These are phyloP conservation scores for Bryoglossum gracile DNA, from an alignment of 495 filamentous ascomycete species.

Conservation along the genomic window DNA sequence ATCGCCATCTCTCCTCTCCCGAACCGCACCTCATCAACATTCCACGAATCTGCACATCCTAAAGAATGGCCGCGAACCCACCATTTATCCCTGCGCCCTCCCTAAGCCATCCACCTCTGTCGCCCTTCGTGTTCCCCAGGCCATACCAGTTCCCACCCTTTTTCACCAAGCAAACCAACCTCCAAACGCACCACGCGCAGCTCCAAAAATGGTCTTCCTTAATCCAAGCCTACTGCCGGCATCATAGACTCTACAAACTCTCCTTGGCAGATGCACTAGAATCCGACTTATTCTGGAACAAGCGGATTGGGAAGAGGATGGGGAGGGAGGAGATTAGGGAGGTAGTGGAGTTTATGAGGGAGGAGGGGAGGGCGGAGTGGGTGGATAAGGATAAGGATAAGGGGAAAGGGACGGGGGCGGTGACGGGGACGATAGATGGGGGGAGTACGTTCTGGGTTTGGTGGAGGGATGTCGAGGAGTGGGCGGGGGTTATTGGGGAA, in stretches of 20 bases:
- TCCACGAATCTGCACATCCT: constrained; percentile 11
- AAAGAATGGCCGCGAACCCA: background rate
- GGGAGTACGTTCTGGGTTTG: constrained; percentile 41
- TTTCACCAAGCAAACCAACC: constrained; percentile 76
- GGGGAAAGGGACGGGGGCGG: constrained; percentile 8
- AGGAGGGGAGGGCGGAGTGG: constrained; percentile 65
- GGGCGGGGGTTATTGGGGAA: constrained; percentile 54
- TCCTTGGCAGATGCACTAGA: constrained; percentile 53
- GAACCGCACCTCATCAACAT: background rate
- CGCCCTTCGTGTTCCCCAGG: constrained; percentile 54
- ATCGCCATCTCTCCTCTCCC: background rate
- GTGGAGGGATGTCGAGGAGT: constrained; percentile 68
- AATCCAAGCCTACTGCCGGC: constrained; percentile 74
- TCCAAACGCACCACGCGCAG: constrained; percentile 65
- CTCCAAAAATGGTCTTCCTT: constrained; percentile 78
- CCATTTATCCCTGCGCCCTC: background rate
- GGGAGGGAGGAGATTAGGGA: constrained; percentile 52
- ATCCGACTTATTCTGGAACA: constrained; percentile 47
- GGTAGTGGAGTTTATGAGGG: constrained; percentile 67
- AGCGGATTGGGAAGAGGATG: constrained; percentile 46
- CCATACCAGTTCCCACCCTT: constrained; percentile 65
- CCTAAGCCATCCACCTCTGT: constrained; percentile 8
- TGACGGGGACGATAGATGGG: constrained; percentile 2
- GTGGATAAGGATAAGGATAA: constrained; percentile 28
- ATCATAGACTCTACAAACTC: constrained; percentile 66